Conservation (phyloP, 306 rosid genomes). For the Trifolium dubium region DNA sequence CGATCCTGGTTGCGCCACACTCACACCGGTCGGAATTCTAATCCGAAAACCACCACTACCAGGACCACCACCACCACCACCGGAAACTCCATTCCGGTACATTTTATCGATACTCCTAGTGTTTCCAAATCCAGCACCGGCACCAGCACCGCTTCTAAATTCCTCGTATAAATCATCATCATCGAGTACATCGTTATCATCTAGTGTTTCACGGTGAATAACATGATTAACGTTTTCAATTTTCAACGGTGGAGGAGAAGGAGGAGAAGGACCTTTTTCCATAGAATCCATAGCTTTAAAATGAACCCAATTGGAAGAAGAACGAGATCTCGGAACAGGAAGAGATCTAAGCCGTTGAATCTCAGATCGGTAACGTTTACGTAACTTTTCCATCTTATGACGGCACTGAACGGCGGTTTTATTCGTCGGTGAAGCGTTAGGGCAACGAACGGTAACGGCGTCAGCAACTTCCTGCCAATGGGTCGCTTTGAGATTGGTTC, state of each 20-base stretch:
- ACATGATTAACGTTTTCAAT: constrained; percentile 40
- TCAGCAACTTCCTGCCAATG: constrained; percentile 99
- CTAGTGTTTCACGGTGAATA: constrained; percentile 42
- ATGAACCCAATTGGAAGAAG: constrained; percentile 75
- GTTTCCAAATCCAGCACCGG: constrained; percentile 39
- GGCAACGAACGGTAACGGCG: constrained; percentile 65
- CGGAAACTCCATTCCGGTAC: constrained; percentile 58
- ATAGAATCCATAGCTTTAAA: constrained; percentile 89
- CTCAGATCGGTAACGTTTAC: constrained; percentile 94
- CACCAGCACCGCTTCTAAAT: constrained; percentile 55
- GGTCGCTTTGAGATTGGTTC: constrained; percentile 83
- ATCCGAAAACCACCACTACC: constrained; percentile 66
- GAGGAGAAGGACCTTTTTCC: constrained; percentile 76
- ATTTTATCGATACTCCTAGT: constrained; percentile 62
- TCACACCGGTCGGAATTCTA: constrained; percentile 79
- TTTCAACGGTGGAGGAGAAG: constrained; percentile 39
- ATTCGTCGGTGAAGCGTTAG: constrained; percentile 64
- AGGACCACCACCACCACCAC: constrained; percentile 10
- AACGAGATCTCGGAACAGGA: constrained; percentile 62
- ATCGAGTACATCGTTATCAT: constrained; percentile 46
- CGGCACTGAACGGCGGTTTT: constrained; percentile 98
- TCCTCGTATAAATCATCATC: constrained; percentile 78
- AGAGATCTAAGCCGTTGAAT: constrained; percentile 69
- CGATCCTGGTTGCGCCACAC: constrained; percentile 73
- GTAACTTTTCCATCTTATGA: constrained; percentile 93